phyloP scores from a whole-genome alignment of 2,329 filamentous ascomycete species.

The Phialophora expanda region DNA sequence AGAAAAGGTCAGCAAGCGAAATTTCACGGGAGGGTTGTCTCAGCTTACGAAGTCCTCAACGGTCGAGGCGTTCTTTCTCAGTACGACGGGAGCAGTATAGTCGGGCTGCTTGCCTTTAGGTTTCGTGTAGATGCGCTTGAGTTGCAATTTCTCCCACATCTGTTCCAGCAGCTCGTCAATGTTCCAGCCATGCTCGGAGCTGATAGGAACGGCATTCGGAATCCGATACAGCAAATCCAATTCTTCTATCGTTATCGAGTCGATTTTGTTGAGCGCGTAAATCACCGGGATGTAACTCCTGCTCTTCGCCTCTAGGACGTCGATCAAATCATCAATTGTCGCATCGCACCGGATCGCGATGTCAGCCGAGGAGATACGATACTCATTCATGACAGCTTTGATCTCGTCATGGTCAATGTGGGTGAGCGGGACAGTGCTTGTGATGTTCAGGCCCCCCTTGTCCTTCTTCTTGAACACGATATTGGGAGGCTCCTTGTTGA shows the following conservation, averaged over 20 bases:
- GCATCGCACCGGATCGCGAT: constrained; percentile 98
- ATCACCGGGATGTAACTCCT: constrained; percentile 98
- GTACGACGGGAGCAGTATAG: constrained; percentile 87
- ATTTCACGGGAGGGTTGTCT: constrained; percentile 32
- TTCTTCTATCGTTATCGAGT: constrained; percentile 96
- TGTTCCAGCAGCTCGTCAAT: constrained; percentile 93
- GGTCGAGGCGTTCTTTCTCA: constrained; percentile 80
- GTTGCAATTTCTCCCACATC: constrained; percentile 97
- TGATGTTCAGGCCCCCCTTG: constrained; percentile 95
- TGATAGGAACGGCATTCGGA: constrained; percentile 95
- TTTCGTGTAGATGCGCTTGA: constrained; percentile 95
- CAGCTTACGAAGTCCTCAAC: constrained; percentile 93
- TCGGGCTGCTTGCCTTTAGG: constrained; percentile 94
- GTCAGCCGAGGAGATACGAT: constrained; percentile 94
- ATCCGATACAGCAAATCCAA: constrained; percentile 95
- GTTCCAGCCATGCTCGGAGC: constrained; percentile 97
- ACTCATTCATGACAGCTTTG: constrained; percentile 96
- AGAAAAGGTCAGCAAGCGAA: constrained; percentile 30
- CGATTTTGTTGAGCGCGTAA: constrained; percentile 99
- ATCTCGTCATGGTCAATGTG: constrained; percentile 97
- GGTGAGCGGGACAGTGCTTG: constrained; percentile 86
- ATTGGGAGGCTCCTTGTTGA: constrained; percentile 96
- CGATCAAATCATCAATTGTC: constrained; percentile 95
- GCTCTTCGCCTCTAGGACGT: constrained; percentile 91
- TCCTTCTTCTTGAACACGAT: constrained; percentile 99